Evolutionary conservation across 768 basidiomycete genomes (phyloP), one percentile per base, ranked within the genome.

Genomic region (Termitomyces titanicus): DNA sequence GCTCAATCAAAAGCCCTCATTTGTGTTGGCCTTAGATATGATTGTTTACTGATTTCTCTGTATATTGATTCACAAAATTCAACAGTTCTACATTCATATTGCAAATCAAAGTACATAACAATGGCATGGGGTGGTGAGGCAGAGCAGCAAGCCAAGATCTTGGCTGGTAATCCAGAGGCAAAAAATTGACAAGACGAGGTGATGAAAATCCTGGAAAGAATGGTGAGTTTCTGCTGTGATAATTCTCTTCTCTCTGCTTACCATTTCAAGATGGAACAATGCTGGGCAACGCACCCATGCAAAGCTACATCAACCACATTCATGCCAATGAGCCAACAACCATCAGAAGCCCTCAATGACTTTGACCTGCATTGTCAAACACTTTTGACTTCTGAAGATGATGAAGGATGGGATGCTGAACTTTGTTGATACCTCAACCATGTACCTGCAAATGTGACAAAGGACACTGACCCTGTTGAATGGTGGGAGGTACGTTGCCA

Each of bases 61-160:
- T 17, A 20, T 45, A 34, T 17, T 13, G 7, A 34, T 40, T 18
- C 11, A 31, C 34, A 40, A n/a, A 27, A 11, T 42, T 27, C 47
- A n/a, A n/a, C n/a, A 68, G 67, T 63, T 11, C 54, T 70, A 10
- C 68, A 72, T 44, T 70, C 63, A 0, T 72, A 70, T 40, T 72
- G 62, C 53, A 72, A 72, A 27, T 54, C 70, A 0, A 24, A 42
- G 0, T 72, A 68, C 48, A 66, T 68, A 12, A 42, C 64, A 33
- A 18, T 60, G 34, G 34, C 47, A 22, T 50, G 47, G 54, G 40
- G 54, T 13, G 63, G 70, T 3, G 53, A 53, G 0, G 48, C 61
- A 2, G 68, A 72, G 43, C 66, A 70, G 31, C 55, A 37, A 3
- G 57, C 34, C 3, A 57, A 60, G 47, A 48, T 37, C 7, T 38